phyloP scores from a whole-genome alignment of 148 eudicot genomes.

The Rheum nobile region DNA sequence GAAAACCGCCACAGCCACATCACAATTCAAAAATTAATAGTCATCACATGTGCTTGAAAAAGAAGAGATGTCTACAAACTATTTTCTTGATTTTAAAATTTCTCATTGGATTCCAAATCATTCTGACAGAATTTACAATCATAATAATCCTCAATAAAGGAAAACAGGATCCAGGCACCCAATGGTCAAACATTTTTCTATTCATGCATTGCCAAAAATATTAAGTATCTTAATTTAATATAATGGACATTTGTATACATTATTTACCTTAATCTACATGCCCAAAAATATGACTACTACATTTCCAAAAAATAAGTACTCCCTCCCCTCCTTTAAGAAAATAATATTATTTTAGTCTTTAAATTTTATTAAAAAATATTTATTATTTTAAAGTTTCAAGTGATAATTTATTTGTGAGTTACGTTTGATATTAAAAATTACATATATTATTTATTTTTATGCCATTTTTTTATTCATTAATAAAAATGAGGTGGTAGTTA shows the following conservation, averaged over 20 bases:
- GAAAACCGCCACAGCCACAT: not conserved
- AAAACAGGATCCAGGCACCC: not conserved
- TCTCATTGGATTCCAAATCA: not conserved
- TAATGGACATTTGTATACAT: not conserved
- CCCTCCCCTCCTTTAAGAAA: no score
- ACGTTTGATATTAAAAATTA: no score
- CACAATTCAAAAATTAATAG: no score
- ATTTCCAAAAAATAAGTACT: no score
- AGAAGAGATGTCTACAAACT: not conserved
- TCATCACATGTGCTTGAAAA: no score
- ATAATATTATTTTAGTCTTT: no score
- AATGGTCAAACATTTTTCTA: not conserved
- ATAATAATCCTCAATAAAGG: not conserved
- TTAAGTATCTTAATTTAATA: not conserved
- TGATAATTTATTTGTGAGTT: no score
- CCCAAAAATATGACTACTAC: not conserved
- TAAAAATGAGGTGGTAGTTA: no score
- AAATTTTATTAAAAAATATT: no score
- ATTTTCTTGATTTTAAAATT: not conserved
- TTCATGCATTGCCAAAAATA: not conserved
- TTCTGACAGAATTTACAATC: not conserved
- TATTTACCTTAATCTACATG: not conserved
- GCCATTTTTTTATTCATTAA: no score
- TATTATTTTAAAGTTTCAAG: no score
- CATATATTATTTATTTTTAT: no score